Conservation (phyloP, 495 filamentous ascomycete genomes). For the Aspergillus nidulans region DNA sequence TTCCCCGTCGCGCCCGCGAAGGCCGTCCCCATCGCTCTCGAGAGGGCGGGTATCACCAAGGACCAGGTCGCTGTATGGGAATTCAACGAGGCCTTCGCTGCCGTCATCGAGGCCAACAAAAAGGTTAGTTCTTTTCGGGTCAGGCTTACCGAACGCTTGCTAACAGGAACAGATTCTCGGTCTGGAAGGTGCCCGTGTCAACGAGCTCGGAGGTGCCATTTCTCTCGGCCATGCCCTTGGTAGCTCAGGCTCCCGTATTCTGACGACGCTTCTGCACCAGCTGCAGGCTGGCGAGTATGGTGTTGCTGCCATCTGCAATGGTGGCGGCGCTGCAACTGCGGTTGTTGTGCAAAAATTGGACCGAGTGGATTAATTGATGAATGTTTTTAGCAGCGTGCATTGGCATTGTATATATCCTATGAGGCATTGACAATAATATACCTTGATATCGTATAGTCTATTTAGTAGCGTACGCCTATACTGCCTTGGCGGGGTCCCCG, state of each 20-base stretch:
- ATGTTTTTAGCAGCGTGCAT: neutral
- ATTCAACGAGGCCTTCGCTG: slow-evolving; percentile 97
- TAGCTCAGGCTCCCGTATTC: slow-evolving; percentile 88
- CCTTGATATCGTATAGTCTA: neutral
- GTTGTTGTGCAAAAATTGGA: slow-evolving; percentile 89
- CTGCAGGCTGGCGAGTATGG: slow-evolving; percentile 90
- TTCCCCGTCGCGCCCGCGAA: slow-evolving; percentile 92
- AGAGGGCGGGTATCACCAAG: slow-evolving; percentile 80
- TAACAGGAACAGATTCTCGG: slow-evolving; percentile 61
- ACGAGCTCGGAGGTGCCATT: slow-evolving; percentile 86
- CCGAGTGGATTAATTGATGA: slow-evolving; percentile 42
- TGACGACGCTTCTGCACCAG: slow-evolving; percentile 86
- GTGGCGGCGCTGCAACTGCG: slow-evolving; percentile 85
- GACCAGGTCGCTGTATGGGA: slow-evolving; percentile 93
- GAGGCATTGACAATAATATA: neutral
- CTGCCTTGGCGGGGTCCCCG: neutral
- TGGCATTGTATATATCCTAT: neutral
- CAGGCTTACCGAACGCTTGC: neutral
- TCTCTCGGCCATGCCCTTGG: slow-evolving; percentile 91
- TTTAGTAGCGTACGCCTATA: neutral
- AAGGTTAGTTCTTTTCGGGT: slow-evolving; percentile 51
- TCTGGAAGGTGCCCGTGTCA: slow-evolving; percentile 72
- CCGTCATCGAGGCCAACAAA: slow-evolving; percentile 91
- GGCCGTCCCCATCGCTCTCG: slow-evolving; percentile 85
- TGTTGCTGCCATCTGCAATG: slow-evolving; percentile 94